Evolutionary conservation across 345 rosid species (phyloP).

Genomic region (Psidium guajava): DNA sequence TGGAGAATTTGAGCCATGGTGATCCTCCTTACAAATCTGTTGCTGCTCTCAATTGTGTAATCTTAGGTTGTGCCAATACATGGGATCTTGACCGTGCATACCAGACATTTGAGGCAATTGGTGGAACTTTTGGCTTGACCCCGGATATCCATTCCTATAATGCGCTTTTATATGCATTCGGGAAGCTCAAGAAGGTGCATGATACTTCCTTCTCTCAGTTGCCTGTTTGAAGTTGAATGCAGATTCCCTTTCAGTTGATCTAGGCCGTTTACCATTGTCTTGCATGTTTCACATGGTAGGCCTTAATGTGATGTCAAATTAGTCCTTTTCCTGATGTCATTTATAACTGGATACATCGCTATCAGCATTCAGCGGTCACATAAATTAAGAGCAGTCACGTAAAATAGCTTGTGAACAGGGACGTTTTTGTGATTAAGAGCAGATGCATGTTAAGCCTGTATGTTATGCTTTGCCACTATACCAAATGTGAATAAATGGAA

Average conservation of each 20-base stretch:
- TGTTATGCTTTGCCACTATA: background rate
- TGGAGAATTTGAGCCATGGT: constrained; percentile 64
- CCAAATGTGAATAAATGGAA: background rate
- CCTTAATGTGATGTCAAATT: background rate
- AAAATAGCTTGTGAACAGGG: background rate
- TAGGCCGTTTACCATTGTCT: background rate
- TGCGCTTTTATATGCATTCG: constrained; percentile 72
- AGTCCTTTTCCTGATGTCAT: background rate
- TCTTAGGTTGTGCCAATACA: constrained; percentile 84
- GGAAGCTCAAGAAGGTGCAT: constrained; percentile 76
- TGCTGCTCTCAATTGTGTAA: constrained; percentile 85
- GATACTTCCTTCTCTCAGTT: background rate
- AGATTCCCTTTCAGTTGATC: background rate
- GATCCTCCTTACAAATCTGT: constrained; percentile 83
- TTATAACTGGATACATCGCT: background rate
- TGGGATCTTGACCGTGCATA: constrained; percentile 98
- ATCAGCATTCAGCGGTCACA: background rate
- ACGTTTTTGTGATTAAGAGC: background rate
- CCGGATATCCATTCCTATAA: constrained; percentile 85
- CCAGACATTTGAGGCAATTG: constrained; percentile 86
- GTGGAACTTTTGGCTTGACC: constrained; percentile 62
- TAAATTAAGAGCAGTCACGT: background rate
- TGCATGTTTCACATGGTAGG: background rate
- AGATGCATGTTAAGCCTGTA: background rate
- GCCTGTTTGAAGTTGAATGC: background rate